phyloP scores from a whole-genome alignment of 345 rosid species.

The Gynandropsis gynandra region DNA sequence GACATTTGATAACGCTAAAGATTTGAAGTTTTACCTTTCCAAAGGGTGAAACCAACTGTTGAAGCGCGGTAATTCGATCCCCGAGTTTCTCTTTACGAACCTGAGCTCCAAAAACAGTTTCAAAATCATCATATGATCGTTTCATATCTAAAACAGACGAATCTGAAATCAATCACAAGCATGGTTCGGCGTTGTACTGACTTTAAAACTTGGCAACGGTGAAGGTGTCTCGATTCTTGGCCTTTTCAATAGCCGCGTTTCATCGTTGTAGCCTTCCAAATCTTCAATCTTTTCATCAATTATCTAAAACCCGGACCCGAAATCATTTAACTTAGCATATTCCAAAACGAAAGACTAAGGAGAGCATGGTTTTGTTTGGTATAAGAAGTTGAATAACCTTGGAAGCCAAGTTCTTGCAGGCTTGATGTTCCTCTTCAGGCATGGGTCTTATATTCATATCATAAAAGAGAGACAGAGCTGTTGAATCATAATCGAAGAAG shows the following conservation, averaged over 20 bases:
- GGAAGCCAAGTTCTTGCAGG: slow-evolving; percentile 12
- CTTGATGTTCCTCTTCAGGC: slow-evolving; percentile 11
- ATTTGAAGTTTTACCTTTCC: slow-evolving; percentile 87
- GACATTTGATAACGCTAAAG: too few relatives aligned
- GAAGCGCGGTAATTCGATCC: slow-evolving; percentile 97
- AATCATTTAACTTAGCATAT: slow-evolving; percentile 19
- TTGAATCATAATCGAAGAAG: slow-evolving; percentile 22
- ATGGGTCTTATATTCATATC: slow-evolving; percentile 7
- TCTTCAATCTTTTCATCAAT: slow-evolving; percentile 21
- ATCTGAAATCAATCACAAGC: neutral
- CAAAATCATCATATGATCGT: too few relatives aligned
- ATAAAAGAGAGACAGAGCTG: slow-evolving; percentile 14
- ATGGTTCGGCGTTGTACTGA: slow-evolving; percentile 28
- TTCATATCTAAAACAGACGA: neutral
- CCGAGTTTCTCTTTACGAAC: slow-evolving; percentile 95
- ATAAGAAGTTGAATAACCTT: slow-evolving; percentile 6
- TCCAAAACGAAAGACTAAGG: slow-evolving; percentile 5
- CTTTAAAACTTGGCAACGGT: slow-evolving; percentile 82
- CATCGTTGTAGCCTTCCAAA: slow-evolving; percentile 16
- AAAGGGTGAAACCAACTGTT: slow-evolving; percentile 96
- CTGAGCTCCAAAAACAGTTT: slow-evolving; percentile 27
- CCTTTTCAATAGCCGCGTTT: slow-evolving; percentile 36
- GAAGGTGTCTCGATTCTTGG: slow-evolving; percentile 64
- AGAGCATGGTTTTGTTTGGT: neutral
- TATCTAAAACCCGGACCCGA: slow-evolving; percentile 33